Percentiles rank a stretch among this genome's conserved stretches.
These are phyloP conservation scores for Talaromyces rugulosus DNA, from an alignment of 2,329 filamentous ascomycete genomes.

Conservation along the genomic window DNA sequence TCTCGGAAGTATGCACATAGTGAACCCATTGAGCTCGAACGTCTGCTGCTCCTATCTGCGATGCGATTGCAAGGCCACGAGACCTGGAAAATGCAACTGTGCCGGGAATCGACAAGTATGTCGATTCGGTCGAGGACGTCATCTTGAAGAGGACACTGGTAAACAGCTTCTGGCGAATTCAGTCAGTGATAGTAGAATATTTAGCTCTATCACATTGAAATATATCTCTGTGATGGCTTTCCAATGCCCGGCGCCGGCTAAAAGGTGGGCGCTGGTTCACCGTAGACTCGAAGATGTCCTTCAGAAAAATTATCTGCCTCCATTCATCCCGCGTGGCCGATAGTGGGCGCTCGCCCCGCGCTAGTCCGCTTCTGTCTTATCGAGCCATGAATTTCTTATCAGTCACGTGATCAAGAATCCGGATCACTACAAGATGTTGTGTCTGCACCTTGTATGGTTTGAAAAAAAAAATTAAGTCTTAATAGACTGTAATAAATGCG, in stretches of 20 bases:
- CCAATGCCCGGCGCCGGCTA: background rate
- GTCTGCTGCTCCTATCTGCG: conserved; percentile 39
- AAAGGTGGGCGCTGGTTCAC: conserved; percentile 4
- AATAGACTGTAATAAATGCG: background rate
- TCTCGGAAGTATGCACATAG: conserved; percentile 59
- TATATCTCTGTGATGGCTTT: background rate
- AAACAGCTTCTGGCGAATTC: background rate
- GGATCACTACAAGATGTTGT: background rate
- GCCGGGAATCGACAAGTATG: conserved; percentile 35
- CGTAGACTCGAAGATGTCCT: background rate
- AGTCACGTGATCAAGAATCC: conserved; percentile 4
- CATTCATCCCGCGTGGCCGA: conserved; percentile 3
- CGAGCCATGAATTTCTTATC: conserved; percentile 9
- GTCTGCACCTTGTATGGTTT: background rate
- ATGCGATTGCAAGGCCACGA: conserved; percentile 39
- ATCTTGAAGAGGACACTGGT: conserved; percentile 22
- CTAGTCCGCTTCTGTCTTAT: conserved; percentile 13
- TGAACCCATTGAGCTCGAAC: conserved; percentile 52
- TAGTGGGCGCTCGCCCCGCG: conserved; percentile 11
- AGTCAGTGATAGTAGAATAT: background rate
- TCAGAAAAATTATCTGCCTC: conserved; percentile 10
- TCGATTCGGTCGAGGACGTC: conserved; percentile 27
- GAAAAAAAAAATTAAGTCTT: background rate
- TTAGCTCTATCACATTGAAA: background rate
- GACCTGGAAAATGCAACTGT: conserved; percentile 44